Percentiles rank a stretch among this genome's conserved stretches.
phyloP scores from a whole-genome alignment of 1,139 yeast genomes.

The Pichia sorboxylosa region DNA sequence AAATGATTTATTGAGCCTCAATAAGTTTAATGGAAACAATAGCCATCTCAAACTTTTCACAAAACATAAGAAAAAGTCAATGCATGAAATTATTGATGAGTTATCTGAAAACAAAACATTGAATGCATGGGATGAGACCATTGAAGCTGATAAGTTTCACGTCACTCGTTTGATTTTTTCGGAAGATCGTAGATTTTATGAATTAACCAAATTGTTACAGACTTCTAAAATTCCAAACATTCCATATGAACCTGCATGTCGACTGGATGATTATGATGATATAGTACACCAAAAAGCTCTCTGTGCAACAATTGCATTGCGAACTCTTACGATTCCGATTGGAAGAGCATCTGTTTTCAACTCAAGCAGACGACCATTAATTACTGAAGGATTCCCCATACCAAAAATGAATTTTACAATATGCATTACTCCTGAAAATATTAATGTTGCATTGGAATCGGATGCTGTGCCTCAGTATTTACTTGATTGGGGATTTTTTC shows the following conservation, averaged over 20 bases:
- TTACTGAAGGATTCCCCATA: conserved; percentile 76
- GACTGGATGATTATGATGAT: conserved; percentile 44
- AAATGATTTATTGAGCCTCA: conserved; percentile 38
- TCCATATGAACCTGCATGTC: conserved; percentile 21
- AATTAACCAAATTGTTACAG: conserved; percentile 60
- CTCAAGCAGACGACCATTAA: conserved; percentile 63
- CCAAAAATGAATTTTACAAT: conserved; percentile 67
- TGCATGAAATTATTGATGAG: conserved; percentile 20
- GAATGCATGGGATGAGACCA: conserved; percentile 55
- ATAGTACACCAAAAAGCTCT: conserved; percentile 49
- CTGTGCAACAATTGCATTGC: conserved; percentile 50
- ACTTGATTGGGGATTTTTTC: conserved; percentile 80
- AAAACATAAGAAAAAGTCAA: conserved; percentile 23
- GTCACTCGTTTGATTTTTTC: conserved; percentile 67
- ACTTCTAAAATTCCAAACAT: conserved; percentile 49
- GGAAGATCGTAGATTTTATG: conserved; percentile 69
- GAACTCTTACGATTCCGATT: conserved; percentile 67
- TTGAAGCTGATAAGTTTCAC: conserved; percentile 53
- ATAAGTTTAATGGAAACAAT: conserved; percentile 1
- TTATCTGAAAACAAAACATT: neutral
- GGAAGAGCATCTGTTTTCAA: conserved; percentile 69
- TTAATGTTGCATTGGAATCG: conserved; percentile 51
- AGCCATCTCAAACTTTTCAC: no score
- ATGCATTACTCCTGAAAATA: conserved; percentile 50
- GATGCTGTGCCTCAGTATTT: conserved; percentile 39